Conservation (phyloP, 2,329 filamentous ascomycete genomes). For the Colletotrichum phormii region DNA sequence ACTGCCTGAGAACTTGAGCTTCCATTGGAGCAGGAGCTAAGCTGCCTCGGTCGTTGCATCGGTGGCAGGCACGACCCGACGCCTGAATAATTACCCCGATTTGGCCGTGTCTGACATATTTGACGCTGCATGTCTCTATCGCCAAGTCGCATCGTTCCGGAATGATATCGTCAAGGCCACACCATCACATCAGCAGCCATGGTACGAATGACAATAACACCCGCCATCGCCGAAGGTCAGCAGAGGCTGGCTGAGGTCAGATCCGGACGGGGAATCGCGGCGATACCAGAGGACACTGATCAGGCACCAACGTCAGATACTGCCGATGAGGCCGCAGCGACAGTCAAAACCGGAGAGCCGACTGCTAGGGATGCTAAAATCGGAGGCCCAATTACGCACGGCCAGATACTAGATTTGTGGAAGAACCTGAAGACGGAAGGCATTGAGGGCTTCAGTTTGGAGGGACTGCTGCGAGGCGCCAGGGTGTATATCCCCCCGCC, state of each 20-base stretch:
- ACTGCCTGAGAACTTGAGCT: not conserved
- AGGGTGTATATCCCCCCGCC: slow-evolving; percentile 83
- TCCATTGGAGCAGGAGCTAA: not conserved
- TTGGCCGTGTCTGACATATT: not conserved
- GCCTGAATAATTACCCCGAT: not conserved
- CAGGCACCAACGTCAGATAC: not conserved
- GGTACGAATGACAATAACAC: slow-evolving; percentile 84
- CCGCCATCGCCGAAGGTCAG: slow-evolving; percentile 73
- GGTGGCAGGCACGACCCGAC: not conserved
- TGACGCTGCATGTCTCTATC: not conserved
- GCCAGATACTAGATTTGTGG: slow-evolving; percentile 74
- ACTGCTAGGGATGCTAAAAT: slow-evolving; percentile 60
- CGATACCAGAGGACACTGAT: not conserved
- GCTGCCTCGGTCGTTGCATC: slow-evolving; percentile 6
- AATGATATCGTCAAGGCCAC: not conserved
- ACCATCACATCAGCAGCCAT: slow-evolving; percentile 55
- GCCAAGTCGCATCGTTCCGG: not conserved
- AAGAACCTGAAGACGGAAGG: slow-evolving; percentile 56
- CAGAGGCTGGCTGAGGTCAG: slow-evolving; percentile 45
- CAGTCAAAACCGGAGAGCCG: slow-evolving; percentile 52
- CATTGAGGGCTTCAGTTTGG: slow-evolving; percentile 63
- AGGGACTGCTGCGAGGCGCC: slow-evolving; percentile 78
- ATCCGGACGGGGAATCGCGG: slow-evolving; percentile 28
- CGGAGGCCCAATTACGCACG: slow-evolving; percentile 78
- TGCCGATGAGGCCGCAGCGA: not conserved